Conservation (phyloP, 2,329 filamentous ascomycete species). For the Cercospora sojina region DNA sequence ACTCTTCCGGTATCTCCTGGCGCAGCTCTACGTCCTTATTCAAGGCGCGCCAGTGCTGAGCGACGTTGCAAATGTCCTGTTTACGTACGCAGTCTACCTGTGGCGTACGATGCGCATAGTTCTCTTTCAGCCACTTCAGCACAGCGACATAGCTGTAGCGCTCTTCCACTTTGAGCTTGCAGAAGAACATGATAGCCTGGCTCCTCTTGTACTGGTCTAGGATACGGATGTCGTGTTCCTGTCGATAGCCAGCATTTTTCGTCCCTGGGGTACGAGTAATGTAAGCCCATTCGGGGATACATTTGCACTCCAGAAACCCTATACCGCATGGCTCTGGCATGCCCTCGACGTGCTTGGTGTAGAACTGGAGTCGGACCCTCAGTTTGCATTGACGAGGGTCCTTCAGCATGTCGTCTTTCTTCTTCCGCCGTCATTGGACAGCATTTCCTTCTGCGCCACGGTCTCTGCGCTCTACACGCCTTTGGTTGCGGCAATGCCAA, state of each 20-base stretch:
- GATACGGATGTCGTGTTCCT: conserved; percentile 26
- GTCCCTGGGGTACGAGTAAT: conserved; percentile 15
- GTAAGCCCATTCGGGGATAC: conserved; percentile 30
- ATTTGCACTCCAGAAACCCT: conserved; percentile 27
- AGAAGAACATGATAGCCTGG: conserved; percentile 27
- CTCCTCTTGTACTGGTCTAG: conserved; percentile 28
- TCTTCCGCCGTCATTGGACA: conserved; percentile 12
- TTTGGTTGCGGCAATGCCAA: conserved; percentile 28
- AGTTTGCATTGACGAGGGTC: conserved; percentile 19
- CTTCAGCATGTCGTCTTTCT: conserved; percentile 20
- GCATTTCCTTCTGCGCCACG: conserved; percentile 7
- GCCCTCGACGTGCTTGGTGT: conserved; percentile 23
- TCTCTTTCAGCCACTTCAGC: conserved; percentile 26
- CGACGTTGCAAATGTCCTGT: conserved; percentile 27
- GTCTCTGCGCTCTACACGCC: conserved; percentile 15
- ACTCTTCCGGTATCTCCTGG: conserved; percentile 21
- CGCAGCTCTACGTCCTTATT: conserved; percentile 25
- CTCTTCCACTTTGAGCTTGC: conserved; percentile 28
- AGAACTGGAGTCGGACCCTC: conserved; percentile 25
- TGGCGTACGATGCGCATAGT: conserved; percentile 19
- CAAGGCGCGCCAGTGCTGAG: conserved; percentile 23
- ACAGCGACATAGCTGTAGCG: conserved; percentile 24
- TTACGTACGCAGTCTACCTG: conserved; percentile 24
- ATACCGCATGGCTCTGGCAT: conserved; percentile 15
- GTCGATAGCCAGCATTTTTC: conserved; percentile 9